phyloP scores from a whole-genome alignment of 1,284 basidiomycete genomes.

The Ganoderma resinaceum region DNA sequence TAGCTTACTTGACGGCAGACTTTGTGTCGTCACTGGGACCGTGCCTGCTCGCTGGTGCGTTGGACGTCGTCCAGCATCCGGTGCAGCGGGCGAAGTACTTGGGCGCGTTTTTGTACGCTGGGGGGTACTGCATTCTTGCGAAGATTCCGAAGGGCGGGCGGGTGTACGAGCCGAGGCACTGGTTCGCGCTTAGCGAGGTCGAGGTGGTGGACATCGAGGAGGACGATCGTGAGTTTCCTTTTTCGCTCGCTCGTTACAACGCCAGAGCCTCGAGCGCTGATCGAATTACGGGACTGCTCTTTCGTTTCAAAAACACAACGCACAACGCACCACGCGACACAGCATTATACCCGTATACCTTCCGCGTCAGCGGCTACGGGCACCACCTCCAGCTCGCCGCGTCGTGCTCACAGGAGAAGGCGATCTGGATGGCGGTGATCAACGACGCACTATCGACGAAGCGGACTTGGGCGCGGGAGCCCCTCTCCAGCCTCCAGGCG shows the following conservation, averaged over 20 bases:
- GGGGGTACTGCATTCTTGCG: conserved; percentile 85
- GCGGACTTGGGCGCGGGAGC: conserved; percentile 63
- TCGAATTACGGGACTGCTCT: background rate
- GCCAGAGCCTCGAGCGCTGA: background rate
- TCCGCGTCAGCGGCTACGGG: conserved; percentile 72
- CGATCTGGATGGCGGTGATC: conserved; percentile 80
- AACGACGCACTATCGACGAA: conserved; percentile 49
- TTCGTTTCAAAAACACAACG: background rate
- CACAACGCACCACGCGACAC: background rate
- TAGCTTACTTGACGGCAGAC: conserved; percentile 45
- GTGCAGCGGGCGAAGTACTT: conserved; percentile 81
- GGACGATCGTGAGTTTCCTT: conserved; percentile 62
- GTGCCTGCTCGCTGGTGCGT: conserved; percentile 79
- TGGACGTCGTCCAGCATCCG: conserved; percentile 81
- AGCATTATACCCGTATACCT: conserved; percentile 83
- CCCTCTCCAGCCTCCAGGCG: conserved; percentile 61
- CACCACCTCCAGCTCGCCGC: conserved; percentile 87
- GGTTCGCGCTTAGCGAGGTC: conserved; percentile 81
- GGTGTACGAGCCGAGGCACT: conserved; percentile 86
- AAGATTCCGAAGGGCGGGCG: conserved; percentile 81
- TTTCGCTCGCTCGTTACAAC: background rate
- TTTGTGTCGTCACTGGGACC: conserved; percentile 77
- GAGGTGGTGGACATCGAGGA: conserved; percentile 75
- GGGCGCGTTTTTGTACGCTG: conserved; percentile 87
- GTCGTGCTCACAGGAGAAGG: conserved; percentile 83